A percentile compares a stretch with the other conserved stretches of the same genome.
These are phyloP conservation scores for Puccinia horiana DNA, from an alignment of 1,284 basidiomycete species.

Conservation along the genomic window DNA sequence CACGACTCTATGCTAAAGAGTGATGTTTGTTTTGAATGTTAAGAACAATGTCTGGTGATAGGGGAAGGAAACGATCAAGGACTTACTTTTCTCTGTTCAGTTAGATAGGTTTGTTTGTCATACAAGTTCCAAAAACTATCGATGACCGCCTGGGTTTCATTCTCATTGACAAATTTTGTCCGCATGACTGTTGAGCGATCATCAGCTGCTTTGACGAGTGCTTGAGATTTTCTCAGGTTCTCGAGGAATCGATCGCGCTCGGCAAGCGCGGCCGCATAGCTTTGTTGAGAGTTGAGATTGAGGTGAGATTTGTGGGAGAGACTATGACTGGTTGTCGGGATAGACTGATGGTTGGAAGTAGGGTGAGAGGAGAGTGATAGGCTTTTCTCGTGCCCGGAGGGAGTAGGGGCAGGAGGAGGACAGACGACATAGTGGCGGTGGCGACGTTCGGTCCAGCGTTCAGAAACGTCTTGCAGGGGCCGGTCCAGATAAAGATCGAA, in stretches of 20 bases:
- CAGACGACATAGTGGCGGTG: slow-evolving; percentile 44
- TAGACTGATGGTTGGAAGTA: slow-evolving; percentile 59
- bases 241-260: slow-evolving; percentile 78
- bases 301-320: slow-evolving; percentile 74
- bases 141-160: slow-evolving; percentile 11
- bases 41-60: not conserved
- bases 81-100: slow-evolving; percentile 45
- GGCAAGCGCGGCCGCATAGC: slow-evolving; percentile 68
- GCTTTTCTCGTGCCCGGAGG: slow-evolving; percentile 66
- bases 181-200: slow-evolving; percentile 49
- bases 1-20: slow-evolving; percentile 44
- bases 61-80: not conserved
- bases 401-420: slow-evolving; percentile 29
- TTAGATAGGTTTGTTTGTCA: slow-evolving; percentile 47
- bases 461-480: slow-evolving; percentile 46
- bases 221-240: slow-evolving; percentile 80
- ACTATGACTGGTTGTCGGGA: slow-evolving; percentile 75
- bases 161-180: slow-evolving; percentile 39
- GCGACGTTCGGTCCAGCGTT: slow-evolving; percentile 35
- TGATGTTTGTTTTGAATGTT: not conserved
- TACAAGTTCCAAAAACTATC: slow-evolving; percentile 50
- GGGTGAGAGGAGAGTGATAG: slow-evolving; percentile 78
- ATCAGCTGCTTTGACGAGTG: slow-evolving; percentile 61
- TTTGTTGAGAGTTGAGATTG: slow-evolving; percentile 69
- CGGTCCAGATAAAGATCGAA: slow-evolving; percentile 53